Conservation (phyloP, 108 stramenopile genomes). For the Skeletonema grethae region DNA sequence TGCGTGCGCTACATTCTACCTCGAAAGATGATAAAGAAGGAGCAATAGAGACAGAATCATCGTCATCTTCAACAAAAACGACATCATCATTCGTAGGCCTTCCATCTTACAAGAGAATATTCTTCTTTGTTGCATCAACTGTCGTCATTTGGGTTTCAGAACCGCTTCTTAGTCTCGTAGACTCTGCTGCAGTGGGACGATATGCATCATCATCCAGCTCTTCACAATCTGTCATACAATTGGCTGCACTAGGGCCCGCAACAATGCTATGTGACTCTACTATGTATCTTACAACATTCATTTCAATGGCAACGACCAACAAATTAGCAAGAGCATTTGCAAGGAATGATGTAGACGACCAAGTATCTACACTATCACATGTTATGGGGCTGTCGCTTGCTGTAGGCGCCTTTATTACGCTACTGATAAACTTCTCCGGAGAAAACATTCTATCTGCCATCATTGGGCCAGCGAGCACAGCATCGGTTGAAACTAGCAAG, state of each 20-base stretch:
- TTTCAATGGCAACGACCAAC: constrained; percentile 95
- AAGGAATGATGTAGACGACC: constrained; percentile 44
- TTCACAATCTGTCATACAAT: constrained; percentile 59
- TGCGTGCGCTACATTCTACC: not conserved
- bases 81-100: constrained; percentile 44
- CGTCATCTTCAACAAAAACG: not conserved
- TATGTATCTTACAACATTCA: constrained; percentile 84
- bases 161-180: constrained; percentile 91
- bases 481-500: constrained; percentile 11
- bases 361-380: constrained; percentile 59
- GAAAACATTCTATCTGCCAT: constrained; percentile 51
- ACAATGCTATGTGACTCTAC: constrained; percentile 87
- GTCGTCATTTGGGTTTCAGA: constrained; percentile 88
- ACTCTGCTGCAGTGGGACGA: constrained; percentile 89
- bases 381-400: constrained; percentile 66
- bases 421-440: constrained; percentile 51
- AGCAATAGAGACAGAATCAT: constrained; percentile 3
- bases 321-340: constrained; percentile 77
- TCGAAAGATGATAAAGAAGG: not conserved
- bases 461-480: constrained; percentile 49
- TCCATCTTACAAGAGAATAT: constrained; percentile 63
- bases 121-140: constrained; percentile 73
- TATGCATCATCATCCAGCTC: constrained; percentile 38
- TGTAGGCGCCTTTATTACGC: constrained; percentile 55
- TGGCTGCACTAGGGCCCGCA: constrained; percentile 94